Conservation (phyloP, 352 stramenopile species). For the Phytopythium vexans region DNA sequence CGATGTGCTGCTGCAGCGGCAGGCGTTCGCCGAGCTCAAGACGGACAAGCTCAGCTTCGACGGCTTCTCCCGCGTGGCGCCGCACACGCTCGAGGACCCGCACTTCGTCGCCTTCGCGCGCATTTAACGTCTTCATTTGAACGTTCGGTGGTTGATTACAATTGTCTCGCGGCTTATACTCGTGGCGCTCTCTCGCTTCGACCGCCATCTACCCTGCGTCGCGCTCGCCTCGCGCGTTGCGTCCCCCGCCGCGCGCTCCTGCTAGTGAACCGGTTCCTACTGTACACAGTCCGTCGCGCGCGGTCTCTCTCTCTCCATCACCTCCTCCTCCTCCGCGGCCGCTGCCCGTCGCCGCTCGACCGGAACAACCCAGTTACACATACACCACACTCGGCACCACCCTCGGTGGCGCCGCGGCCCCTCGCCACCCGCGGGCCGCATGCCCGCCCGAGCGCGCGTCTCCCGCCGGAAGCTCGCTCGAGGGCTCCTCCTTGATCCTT, state of each 20-base stretch:
- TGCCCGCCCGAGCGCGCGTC: neutral
- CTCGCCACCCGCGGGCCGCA: too few relatives aligned
- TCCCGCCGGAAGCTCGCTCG: conserved; percentile 1
- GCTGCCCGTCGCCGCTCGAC: too few relatives aligned
- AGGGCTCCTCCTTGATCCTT: neutral
- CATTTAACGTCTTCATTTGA: neutral
- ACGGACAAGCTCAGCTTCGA: conserved; percentile 64
- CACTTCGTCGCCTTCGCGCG: conserved; percentile 58
- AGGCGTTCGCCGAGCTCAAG: conserved; percentile 74
- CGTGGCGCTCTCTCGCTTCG: neutral
- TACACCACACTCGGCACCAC: neutral
- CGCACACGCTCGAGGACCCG: conserved; percentile 57
- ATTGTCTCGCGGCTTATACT: conserved; percentile 7
- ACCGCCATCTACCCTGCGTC: neutral
- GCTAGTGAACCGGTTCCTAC: conserved; percentile 6
- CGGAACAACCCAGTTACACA: conserved; percentile 1
- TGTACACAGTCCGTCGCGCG: conserved; percentile 6
- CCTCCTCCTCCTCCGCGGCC: neutral
- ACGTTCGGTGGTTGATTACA: conserved; percentile 1
- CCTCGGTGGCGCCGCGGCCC: too few relatives aligned
- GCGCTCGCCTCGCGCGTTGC: neutral
- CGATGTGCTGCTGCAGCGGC: conserved; percentile 69
- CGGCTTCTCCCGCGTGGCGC: conserved; percentile 47
- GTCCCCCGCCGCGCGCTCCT: neutral
- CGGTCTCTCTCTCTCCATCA: too few relatives aligned